Conservation (phyloP, 2,329 filamentous ascomycete genomes). For the Fusarium incarnatum region DNA sequence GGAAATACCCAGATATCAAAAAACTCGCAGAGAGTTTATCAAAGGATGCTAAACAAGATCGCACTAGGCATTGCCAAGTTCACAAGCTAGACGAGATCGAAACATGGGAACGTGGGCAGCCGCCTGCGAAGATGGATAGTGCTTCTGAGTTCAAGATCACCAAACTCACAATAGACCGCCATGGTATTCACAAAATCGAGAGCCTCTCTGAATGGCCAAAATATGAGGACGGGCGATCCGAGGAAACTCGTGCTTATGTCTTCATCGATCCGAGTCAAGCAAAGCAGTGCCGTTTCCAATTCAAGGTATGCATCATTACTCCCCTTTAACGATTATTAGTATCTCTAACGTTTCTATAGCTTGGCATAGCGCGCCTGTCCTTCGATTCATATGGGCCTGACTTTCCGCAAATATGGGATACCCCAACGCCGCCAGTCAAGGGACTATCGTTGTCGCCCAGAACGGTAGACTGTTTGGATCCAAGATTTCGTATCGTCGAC, state of each 20-base stretch:
- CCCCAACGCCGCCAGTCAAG: background rate
- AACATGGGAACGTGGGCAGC: background rate
- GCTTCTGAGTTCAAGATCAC: background rate
- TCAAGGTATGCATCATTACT: background rate
- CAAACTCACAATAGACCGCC: background rate
- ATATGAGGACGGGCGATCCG: background rate
- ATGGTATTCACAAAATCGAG: background rate
- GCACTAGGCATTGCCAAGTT: background rate
- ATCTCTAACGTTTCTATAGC: background rate
- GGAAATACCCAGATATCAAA: background rate
- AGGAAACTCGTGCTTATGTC: background rate
- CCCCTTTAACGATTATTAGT: background rate
- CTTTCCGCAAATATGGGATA: background rate
- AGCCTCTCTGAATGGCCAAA: background rate
- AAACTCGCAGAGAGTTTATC: background rate
- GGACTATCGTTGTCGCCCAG: background rate
- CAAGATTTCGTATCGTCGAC: background rate
- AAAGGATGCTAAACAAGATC: background rate
- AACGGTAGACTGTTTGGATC: background rate
- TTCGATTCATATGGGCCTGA: background rate
- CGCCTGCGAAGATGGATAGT: background rate
- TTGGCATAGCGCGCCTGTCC: background rate
- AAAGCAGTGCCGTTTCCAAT: background rate
- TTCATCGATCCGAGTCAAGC: background rate
- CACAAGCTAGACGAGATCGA: background rate